Conservation (phyloP, 495 filamentous ascomycete genomes). For the Hyphodiscus hymeniophilus region DNA sequence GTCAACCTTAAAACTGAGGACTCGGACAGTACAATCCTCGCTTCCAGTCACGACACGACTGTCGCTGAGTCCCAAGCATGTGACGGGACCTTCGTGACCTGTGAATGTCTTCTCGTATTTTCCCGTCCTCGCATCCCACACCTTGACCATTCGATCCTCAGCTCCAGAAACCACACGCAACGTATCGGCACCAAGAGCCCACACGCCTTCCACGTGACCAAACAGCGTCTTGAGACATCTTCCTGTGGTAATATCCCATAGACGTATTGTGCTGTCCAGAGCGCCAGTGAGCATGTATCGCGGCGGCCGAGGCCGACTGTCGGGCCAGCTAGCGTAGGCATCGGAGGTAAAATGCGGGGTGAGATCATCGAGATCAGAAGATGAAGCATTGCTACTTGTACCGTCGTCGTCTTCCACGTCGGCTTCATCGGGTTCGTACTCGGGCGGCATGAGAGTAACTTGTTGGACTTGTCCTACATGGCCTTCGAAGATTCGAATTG, state of each 20-base stretch:
- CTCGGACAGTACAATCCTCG: slow-evolving; percentile 83
- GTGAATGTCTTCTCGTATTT: slow-evolving; percentile 87
- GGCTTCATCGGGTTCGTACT: slow-evolving; percentile 80
- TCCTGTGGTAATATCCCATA: slow-evolving; percentile 85
- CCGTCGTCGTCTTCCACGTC: slow-evolving; percentile 50
- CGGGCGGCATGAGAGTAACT: slow-evolving; percentile 68
- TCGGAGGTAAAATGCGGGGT: background rate
- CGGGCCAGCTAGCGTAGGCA: slow-evolving; percentile 38
- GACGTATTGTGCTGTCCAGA: slow-evolving; percentile 81
- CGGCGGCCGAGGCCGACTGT: slow-evolving; percentile 63
- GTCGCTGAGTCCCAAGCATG: slow-evolving; percentile 84
- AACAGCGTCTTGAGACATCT: slow-evolving; percentile 86
- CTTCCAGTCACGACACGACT: slow-evolving; percentile 79
- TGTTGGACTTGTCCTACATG: slow-evolving; percentile 95
- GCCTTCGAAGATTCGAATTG: slow-evolving; percentile 77
- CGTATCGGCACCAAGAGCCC: slow-evolving; percentile 87
- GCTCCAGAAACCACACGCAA: slow-evolving; percentile 81
- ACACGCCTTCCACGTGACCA: slow-evolving; percentile 92
- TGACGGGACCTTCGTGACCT: slow-evolving; percentile 84
- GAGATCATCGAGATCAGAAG: background rate
- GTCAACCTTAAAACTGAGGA: slow-evolving; percentile 82
- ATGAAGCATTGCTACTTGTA: slow-evolving; percentile 23
- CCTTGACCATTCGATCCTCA: slow-evolving; percentile 91
- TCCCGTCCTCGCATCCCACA: slow-evolving; percentile 89
- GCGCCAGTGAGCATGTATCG: slow-evolving; percentile 88